Conservation (phyloP, 495 filamentous ascomycete species). For the Hypoxylon fuscum region DNA sequence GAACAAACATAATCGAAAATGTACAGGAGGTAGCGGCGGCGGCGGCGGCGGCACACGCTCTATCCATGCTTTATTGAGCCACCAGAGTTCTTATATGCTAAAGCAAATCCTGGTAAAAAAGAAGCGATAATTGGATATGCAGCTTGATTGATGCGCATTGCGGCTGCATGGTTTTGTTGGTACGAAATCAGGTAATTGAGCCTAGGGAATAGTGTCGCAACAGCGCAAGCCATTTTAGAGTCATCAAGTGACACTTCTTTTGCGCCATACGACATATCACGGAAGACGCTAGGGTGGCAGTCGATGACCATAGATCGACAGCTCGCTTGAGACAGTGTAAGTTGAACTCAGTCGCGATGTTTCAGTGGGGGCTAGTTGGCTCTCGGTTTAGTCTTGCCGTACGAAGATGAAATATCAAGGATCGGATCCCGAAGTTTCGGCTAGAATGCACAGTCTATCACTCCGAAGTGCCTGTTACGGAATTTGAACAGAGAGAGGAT, state of each 20-base stretch:
- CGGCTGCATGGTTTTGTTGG: background rate
- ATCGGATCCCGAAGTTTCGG: conserved; percentile 17
- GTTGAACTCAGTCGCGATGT: conserved; percentile 24
- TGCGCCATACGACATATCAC: conserved; percentile 23
- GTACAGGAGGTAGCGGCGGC: conserved; percentile 25
- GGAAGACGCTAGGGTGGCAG: conserved; percentile 11
- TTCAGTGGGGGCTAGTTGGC: conserved; percentile 26
- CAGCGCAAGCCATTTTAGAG: conserved; percentile 11
- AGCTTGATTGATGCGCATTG: background rate
- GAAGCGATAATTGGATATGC: background rate
- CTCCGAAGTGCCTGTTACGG: conserved; percentile 22
- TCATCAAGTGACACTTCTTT: conserved; percentile 8
- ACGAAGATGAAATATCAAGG: conserved; percentile 8
- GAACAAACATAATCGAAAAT: conserved; percentile 8
- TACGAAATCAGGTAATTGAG: background rate
- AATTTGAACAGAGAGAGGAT: conserved; percentile 5
- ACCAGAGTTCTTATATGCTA: conserved; percentile 5
- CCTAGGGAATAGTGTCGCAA: conserved; percentile 11
- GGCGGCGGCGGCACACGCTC: conserved; percentile 7
- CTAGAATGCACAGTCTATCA: conserved; percentile 9
- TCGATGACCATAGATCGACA: conserved; percentile 20
- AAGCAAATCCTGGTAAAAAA: conserved; percentile 16
- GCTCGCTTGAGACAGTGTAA: conserved; percentile 29
- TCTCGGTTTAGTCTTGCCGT: conserved; percentile 26
- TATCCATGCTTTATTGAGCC: conserved; percentile 7